Percentiles rank a stretch among this genome's conserved stretches.
These are phyloP conservation scores for Pilobolus umbonatus DNA, from an alignment of 192 early-diverging fungal species.

Conservation along the genomic window DNA sequence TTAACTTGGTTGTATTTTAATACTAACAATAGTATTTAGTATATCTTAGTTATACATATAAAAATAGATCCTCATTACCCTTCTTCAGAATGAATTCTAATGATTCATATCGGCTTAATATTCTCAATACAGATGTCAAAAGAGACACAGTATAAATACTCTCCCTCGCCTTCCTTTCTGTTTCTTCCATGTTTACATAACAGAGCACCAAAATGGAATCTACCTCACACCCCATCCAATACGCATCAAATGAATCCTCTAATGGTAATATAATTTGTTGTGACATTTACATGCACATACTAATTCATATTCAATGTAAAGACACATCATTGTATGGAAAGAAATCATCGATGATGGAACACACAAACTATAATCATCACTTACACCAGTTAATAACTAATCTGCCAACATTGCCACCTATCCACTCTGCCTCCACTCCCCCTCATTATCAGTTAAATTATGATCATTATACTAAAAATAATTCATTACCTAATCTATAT, in stretches of 20 bases:
- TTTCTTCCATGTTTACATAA: not conserved
- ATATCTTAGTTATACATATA: not conserved
- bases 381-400: no score
- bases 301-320: not conserved
- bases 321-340: no score
- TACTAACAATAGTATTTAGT: no score
- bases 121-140: not conserved
- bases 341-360: not conserved
- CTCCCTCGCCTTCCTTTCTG: not conserved
- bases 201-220: no score
- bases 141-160: not conserved
- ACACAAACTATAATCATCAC: not conserved
- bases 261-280: not conserved
- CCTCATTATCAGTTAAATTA: not conserved
- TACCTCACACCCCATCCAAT: no score
- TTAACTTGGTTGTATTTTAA: not conserved
- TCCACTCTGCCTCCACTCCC: not conserved
- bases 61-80: not conserved
- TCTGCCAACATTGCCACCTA: not conserved
- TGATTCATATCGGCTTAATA: no score
- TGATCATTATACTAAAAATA: not conserved
- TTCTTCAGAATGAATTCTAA: no score
- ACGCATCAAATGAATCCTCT: not conserved
- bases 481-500: not conserved
- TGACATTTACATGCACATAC: not conserved